A percentile compares a stretch with the other conserved stretches of the same genome.
phyloP scores from a whole-genome alignment of 345 rosid species.

The Acer yangbiense region DNA sequence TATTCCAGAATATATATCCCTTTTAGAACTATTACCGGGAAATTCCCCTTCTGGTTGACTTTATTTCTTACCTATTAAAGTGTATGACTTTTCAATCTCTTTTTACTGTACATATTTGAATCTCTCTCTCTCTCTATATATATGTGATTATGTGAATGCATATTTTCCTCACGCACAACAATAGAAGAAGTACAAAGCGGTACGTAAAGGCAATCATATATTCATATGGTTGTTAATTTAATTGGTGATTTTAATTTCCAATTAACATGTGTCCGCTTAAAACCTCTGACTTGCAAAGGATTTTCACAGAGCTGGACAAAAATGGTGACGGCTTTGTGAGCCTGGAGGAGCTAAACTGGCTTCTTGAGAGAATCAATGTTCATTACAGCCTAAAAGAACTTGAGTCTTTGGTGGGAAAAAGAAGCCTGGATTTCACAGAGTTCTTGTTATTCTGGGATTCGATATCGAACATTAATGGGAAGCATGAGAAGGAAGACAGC shows the following conservation, averaged over 20 bases:
- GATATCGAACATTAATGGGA: constrained; percentile 26
- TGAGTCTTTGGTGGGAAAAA: constrained; percentile 58
- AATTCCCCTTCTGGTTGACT: no score
- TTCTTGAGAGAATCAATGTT: constrained; percentile 54
- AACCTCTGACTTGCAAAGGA: constrained; percentile 50
- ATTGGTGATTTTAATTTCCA: no score
- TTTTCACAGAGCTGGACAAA: constrained; percentile 69
- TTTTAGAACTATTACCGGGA: no score
- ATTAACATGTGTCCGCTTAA: constrained; percentile 41
- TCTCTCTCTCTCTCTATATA: not conserved
- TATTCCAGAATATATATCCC: no score
- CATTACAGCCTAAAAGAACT: constrained; percentile 46
- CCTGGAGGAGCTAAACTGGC: constrained; percentile 73
- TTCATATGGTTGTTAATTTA: no score
- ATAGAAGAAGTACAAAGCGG: not conserved
- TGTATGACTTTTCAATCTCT: not conserved
- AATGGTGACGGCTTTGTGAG: constrained; percentile 67
- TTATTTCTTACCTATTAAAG: not conserved
- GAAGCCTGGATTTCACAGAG: constrained; percentile 53
- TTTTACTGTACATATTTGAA: not conserved
- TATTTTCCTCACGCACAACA: not conserved
- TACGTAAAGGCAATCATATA: no score
- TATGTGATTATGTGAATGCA: not conserved
- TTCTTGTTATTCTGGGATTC: constrained; percentile 59
- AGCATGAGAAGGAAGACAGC: no score